These are phyloP conservation scores for Tetrapisispora iriomotensis DNA, from an alignment of 805 yeast species.

Conservation along the genomic window DNA sequence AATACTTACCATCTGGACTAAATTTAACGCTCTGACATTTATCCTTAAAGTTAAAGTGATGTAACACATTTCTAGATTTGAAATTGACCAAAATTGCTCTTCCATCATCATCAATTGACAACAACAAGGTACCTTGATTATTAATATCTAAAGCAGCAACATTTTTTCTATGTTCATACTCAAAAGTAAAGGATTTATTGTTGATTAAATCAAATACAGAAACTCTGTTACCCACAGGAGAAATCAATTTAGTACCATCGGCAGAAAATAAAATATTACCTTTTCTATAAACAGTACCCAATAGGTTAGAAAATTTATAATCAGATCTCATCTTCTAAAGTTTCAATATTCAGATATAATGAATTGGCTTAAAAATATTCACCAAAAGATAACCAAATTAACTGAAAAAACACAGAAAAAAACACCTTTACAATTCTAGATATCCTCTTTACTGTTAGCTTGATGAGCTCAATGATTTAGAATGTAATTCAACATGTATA, in stretches of 20 bases:
- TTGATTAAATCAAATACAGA: conserved; percentile 78
- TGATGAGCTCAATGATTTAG: no score
- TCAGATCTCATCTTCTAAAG: conserved; percentile 79
- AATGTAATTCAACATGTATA: no score
- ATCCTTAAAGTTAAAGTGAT: conserved; percentile 88
- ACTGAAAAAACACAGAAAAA: no score
- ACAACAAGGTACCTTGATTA: conserved; percentile 64
- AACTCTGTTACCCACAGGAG: conserved; percentile 93
- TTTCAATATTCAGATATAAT: no score
- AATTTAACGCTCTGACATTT: conserved; percentile 65
- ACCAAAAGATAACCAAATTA: no score
- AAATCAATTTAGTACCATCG: conserved; percentile 73
- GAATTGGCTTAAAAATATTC: no score
- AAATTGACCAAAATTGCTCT: conserved; percentile 87
- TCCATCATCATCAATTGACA: conserved; percentile 85
- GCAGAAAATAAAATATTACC: conserved; percentile 83
- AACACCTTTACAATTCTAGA: no score
- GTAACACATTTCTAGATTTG: conserved; percentile 71
- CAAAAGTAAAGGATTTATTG: conserved; percentile 79
- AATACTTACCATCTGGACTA: conserved; percentile 78
- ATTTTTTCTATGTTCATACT: conserved; percentile 86
- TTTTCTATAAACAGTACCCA: conserved; percentile 90
- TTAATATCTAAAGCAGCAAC: conserved; percentile 73
- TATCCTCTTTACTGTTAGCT: no score
- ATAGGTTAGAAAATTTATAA: conserved; percentile 73